Evolutionary conservation across 169 alveolate genomes (phyloP), one percentile per base, ranked within the genome.

Genomic region (Plasmodium fragile): DNA sequence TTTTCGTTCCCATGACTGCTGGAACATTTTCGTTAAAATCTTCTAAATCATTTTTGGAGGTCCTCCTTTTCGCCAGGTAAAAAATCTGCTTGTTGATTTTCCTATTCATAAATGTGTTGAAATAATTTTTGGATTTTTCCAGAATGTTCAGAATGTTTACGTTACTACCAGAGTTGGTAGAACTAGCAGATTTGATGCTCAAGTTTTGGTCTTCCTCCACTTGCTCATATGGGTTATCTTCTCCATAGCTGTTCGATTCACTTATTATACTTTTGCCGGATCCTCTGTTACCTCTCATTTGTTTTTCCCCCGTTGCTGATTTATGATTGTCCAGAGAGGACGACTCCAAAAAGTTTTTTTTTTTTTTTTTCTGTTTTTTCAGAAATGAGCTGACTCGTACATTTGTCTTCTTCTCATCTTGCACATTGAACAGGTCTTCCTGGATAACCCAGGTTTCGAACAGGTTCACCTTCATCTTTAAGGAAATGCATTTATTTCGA

Each of bases 381-480:
- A 85, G 25, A 59, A 73, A 75, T 28, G 78, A 85, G 43, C 84
- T 85, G 81, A 72, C 65, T 28, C 65, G 45, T 16, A 72, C 32
- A 52, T 75, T 75, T 53, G 30, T 30, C 16, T 73, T 39, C 13
- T 75, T 75, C 28, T 28, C 41, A 75, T 30, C 25, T 5, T 53
- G 36, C 22, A 52, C 25, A 4, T 13, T 75, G 22, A 77, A 28
- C 69, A 85, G 79, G 75, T 85, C 93, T 18, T 85, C 93, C 32
- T 85, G 93, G 65, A 85, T 85, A 53, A 85, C 25, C 93, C 93
- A 85, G 6, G 45, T 41, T 73, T 85, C 93, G 18, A 85, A 52
- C 34, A 28, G 16, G 43, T 30, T 85, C 53, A 85, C 41, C 36
- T 45, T 30, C 80, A 85, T 85, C 39, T 53, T 85, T n/a, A 85